Conservation (phyloP, 768 basidiomycete genomes). For the Trametes villosa region DNA sequence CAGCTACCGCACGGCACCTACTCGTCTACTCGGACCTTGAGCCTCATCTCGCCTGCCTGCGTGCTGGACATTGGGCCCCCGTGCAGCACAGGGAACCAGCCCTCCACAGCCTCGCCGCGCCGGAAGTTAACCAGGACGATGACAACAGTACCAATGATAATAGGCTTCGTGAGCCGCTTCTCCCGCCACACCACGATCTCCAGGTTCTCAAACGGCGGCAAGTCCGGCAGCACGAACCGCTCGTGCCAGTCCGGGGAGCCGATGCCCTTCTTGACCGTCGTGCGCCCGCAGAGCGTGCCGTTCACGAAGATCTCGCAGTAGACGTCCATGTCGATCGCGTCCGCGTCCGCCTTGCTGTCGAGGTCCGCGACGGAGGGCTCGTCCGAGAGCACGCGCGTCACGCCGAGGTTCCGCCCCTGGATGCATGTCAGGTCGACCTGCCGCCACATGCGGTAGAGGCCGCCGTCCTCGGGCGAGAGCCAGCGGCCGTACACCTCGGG, state of each 20-base stretch:
- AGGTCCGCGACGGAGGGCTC: slow-evolving; percentile 33
- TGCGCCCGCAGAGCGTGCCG: slow-evolving; percentile 67
- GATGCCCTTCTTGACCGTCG: slow-evolving; percentile 69
- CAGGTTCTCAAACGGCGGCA: slow-evolving; percentile 78
- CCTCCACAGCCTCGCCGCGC: slow-evolving; percentile 74
- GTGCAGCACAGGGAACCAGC: slow-evolving; percentile 78
- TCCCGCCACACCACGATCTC: slow-evolving; percentile 72
- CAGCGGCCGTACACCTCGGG: slow-evolving; percentile 78
- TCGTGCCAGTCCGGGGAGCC: slow-evolving; percentile 85
- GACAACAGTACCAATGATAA: slow-evolving; percentile 60
- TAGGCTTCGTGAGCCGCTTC: slow-evolving; percentile 62
- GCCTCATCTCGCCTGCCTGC: slow-evolving; percentile 74
- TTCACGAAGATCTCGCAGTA: slow-evolving; percentile 83
- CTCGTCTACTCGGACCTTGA: slow-evolving; percentile 80
- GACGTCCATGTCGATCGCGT: slow-evolving; percentile 67
- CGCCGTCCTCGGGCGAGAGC: slow-evolving; percentile 61
- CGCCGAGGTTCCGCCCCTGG: slow-evolving; percentile 76
- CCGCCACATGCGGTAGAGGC: slow-evolving; percentile 87
- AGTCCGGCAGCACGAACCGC: slow-evolving; percentile 68
- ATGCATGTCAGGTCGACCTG: slow-evolving; percentile 75
- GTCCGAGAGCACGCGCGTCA: slow-evolving; percentile 42
- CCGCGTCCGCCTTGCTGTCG: slow-evolving; percentile 36
- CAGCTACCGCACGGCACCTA: slow-evolving; percentile 34
- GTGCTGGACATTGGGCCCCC: slow-evolving; percentile 51
- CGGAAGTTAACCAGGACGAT: slow-evolving; percentile 74